phyloP scores from a whole-genome alignment of 495 filamentous ascomycete species.

The Neurospora sp. region DNA sequence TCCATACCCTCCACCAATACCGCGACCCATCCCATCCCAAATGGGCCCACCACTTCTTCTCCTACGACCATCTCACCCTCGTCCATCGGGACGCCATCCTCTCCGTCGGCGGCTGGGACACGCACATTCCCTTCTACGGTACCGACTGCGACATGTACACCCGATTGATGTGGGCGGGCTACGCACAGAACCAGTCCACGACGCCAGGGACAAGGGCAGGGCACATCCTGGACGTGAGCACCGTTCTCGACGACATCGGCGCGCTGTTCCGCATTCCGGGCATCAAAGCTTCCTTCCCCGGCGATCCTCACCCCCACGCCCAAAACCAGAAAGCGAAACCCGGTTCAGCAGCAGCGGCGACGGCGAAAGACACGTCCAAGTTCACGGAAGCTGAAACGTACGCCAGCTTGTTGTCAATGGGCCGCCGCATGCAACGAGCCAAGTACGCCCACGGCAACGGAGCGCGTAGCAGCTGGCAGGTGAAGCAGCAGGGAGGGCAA shows the following conservation, averaged over 20 bases:
- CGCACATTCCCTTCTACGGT: constrained; percentile 48
- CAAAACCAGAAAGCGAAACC: too few relatives aligned
- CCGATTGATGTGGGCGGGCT: constrained; percentile 43
- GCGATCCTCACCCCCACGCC: constrained; percentile 13
- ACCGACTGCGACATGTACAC: constrained; percentile 41
- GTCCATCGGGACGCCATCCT: constrained; percentile 43
- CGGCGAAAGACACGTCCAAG: neutral
- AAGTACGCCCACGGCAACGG: constrained; percentile 21
- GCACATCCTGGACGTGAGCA: constrained; percentile 39
- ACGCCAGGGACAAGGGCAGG: constrained; percentile 25
- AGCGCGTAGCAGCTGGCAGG: constrained; percentile 43
- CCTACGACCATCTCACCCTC: constrained; percentile 47
- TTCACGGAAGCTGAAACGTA: constrained; percentile 21
- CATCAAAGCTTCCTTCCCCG: constrained; percentile 17
- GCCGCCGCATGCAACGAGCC: constrained; percentile 22
- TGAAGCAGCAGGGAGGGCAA: constrained; percentile 40
- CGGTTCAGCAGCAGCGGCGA: too few relatives aligned
- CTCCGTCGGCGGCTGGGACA: constrained; percentile 50
- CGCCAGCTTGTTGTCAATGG: constrained; percentile 23
- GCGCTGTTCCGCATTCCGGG: constrained; percentile 32
- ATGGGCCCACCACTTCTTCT: constrained; percentile 47
- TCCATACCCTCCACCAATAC: constrained; percentile 31
- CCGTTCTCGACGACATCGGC: constrained; percentile 33
- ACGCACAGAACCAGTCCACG: constrained; percentile 30
- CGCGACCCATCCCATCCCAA: constrained; percentile 12